phyloP scores from a whole-genome alignment of 441 rosid species.

The Populus tomentosa region DNA sequence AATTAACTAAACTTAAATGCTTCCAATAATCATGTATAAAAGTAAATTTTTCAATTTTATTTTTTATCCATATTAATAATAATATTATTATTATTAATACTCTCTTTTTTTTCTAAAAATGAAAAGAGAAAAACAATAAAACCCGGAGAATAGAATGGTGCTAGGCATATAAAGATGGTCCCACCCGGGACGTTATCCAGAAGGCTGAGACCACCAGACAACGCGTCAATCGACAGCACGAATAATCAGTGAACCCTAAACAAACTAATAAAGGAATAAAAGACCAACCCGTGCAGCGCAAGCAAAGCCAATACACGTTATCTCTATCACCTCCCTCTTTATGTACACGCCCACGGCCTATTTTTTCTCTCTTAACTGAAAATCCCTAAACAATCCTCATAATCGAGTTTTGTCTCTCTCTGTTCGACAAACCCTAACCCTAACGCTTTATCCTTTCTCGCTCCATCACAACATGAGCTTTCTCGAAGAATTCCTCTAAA shows the following conservation, averaged over 20 bases:
- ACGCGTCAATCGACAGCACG: conserved; percentile 1
- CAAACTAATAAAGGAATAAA: not conserved
- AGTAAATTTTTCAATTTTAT: no score
- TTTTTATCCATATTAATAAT: no score
- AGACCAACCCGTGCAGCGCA: not conserved
- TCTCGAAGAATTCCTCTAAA: not conserved
- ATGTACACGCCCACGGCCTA: not conserved
- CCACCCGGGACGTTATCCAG: not conserved
- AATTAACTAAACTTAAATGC: no score
- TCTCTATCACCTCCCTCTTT: not conserved
- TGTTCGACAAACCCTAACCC: conserved; percentile 21
- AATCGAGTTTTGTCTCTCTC: not conserved
- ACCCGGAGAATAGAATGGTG: no score
- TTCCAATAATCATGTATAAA: no score
- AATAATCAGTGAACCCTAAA: not conserved
- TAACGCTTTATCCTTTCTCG: not conserved
- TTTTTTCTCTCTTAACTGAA: not conserved
- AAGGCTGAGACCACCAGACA: not conserved
- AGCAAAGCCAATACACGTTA: not conserved
- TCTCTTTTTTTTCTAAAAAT: no score
- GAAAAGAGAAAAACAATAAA: no score
- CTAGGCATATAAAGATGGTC: not conserved
- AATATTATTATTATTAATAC: no score
- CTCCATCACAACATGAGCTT: not conserved
- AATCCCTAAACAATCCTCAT: not conserved